phyloP scores from a whole-genome alignment of 768 basidiomycete genomes.

The Leccinum barrowsii region DNA sequence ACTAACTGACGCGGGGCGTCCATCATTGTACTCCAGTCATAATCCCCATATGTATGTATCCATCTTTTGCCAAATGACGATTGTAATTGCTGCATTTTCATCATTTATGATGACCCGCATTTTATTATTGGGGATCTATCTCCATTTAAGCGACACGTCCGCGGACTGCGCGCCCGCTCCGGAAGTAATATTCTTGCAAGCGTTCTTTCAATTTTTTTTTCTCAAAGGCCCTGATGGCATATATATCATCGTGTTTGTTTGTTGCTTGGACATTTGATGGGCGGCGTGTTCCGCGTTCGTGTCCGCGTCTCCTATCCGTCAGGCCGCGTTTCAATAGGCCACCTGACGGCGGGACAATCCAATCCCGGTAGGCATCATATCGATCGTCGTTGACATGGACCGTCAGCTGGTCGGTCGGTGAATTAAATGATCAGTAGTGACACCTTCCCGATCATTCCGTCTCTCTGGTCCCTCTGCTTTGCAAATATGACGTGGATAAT shows the following conservation, averaged over 20 bases:
- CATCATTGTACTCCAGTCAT: neutral
- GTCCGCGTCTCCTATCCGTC: neutral
- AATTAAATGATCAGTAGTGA: neutral
- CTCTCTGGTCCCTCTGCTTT: neutral
- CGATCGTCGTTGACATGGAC: neutral
- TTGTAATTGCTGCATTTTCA: neutral
- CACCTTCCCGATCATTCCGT: neutral
- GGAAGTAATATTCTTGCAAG: neutral
- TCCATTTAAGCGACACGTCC: neutral
- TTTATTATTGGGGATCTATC: neutral
- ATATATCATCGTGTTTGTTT: neutral
- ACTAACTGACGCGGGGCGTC: neutral
- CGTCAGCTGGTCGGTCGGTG: neutral
- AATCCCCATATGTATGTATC: conserved; percentile 8
- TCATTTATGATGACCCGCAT: neutral
- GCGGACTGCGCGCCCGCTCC: neutral
- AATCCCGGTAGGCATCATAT: neutral
- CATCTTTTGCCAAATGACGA: neutral
- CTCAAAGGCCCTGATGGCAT: neutral
- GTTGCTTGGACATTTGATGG: conserved; percentile 3
- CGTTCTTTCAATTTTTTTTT: neutral
- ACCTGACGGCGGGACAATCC: neutral
- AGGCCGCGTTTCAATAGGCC: neutral
- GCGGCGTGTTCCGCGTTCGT: neutral
- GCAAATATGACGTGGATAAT: neutral